Percentiles rank a stretch among this genome's conserved stretches.
These are phyloP conservation scores for Backusella mclennaniae DNA, from an alignment of 192 early-diverging fungal species.

Conservation along the genomic window DNA sequence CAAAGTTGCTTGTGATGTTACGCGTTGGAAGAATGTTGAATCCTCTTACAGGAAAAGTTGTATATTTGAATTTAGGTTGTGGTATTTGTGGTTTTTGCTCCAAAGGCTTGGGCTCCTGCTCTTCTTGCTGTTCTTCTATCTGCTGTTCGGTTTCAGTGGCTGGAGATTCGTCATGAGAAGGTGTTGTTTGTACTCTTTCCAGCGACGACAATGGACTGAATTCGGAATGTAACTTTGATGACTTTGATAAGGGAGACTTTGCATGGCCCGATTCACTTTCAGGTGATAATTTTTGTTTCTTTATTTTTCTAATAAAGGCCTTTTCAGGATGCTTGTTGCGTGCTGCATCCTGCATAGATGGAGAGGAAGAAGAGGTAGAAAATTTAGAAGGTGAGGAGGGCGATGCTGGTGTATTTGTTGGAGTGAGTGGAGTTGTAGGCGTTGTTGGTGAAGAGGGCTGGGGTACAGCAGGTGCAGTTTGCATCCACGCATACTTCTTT, in stretches of 20 bases:
- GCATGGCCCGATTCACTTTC: background rate
- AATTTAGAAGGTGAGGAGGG: background rate
- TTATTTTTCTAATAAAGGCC: background rate
- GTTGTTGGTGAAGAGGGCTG: background rate
- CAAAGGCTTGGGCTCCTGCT: background rate
- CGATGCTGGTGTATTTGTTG: background rate
- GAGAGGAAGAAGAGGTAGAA: background rate
- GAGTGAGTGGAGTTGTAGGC: background rate
- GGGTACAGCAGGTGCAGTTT: constrained; percentile 6
- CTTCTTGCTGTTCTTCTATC: background rate
- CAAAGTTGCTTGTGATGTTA: constrained; percentile 47
- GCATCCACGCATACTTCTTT: constrained; percentile 39
- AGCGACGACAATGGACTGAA: background rate
- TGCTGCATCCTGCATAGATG: background rate
- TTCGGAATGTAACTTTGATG: background rate
- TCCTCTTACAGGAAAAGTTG: constrained; percentile 48
- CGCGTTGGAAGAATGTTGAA: constrained; percentile 44
- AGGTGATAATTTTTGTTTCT: constrained; percentile 15
- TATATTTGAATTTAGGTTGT: constrained; percentile 50
- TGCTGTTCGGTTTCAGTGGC: background rate
- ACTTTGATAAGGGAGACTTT: background rate
- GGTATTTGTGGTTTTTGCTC: background rate
- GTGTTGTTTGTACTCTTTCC: background rate
- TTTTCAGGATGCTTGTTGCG: constrained; percentile 6
- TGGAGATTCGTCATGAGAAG: background rate